Evolutionary conservation across 768 basidiomycete species (phyloP).

Genomic region (Podaxis pistillaris): DNA sequence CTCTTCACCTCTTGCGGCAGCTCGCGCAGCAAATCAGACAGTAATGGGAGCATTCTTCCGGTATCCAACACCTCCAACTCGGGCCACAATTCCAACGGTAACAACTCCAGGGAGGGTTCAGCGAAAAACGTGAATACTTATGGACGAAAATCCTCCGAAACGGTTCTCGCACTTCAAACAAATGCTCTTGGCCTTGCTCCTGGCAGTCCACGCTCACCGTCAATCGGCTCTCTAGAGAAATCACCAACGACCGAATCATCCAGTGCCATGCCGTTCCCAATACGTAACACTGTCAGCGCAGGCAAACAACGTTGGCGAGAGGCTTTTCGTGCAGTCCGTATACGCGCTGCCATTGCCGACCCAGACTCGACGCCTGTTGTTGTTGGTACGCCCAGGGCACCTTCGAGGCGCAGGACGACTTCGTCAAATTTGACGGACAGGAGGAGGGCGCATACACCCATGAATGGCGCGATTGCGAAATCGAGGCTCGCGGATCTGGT

Average conservation of each 20-base stretch:
- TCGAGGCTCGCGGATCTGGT: slow-evolving; percentile 56
- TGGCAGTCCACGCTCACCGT: slow-evolving; percentile 18
- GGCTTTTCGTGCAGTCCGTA: slow-evolving; percentile 41
- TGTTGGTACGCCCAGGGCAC: slow-evolving; percentile 5
- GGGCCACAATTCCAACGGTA: neutral
- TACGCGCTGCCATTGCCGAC: slow-evolving; percentile 24
- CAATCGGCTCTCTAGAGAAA: slow-evolving; percentile 23
- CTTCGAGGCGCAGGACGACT: slow-evolving; percentile 13
- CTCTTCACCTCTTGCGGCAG: neutral
- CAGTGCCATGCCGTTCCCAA: slow-evolving; percentile 4
- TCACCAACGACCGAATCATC: slow-evolving; percentile 3
- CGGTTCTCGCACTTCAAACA: slow-evolving; percentile 7
- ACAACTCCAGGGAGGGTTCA: slow-evolving; percentile 16
- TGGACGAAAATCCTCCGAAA: slow-evolving; percentile 23
- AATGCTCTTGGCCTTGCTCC: slow-evolving; percentile 6
- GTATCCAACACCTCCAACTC: slow-evolving; percentile 1
- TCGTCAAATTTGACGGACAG: slow-evolving; percentile 8
- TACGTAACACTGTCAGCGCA: slow-evolving; percentile 21
- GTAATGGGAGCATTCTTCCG: slow-evolving; percentile 1
- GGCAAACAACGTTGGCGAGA: slow-evolving; percentile 45
- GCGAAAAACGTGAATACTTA: slow-evolving; percentile 6
- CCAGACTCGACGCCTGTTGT: neutral
- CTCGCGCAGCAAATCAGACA: neutral
- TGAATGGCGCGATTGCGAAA: slow-evolving; percentile 9
- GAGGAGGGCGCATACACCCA: neutral